A percentile compares a stretch with the other conserved stretches of the same genome.
phyloP scores from a whole-genome alignment of 352 stramenopile genomes.

The Phytophthora europaea region DNA sequence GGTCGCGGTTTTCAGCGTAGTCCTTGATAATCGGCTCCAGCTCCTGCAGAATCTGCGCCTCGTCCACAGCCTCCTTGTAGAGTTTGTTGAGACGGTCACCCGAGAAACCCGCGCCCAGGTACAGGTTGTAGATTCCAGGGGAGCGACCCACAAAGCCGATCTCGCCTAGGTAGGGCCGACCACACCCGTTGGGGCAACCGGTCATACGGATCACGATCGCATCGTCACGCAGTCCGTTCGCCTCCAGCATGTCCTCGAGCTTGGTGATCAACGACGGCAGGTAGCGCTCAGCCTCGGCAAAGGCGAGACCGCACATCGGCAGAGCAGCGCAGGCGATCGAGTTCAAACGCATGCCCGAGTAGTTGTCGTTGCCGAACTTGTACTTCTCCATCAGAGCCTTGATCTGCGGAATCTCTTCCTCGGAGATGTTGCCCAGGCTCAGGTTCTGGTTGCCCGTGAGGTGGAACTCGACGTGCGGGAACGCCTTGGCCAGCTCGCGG shows the following conservation, averaged over 20 bases:
- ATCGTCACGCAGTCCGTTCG: conserved; percentile 93
- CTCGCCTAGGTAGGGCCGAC: conserved; percentile 97
- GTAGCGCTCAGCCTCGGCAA: conserved; percentile 96
- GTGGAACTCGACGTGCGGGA: conserved; percentile 94
- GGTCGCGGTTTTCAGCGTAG: conserved; percentile 71
- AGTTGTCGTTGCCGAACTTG: conserved; percentile 90
- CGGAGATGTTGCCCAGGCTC: conserved; percentile 94
- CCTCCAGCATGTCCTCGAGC: conserved; percentile 93
- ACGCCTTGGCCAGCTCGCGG: conserved; percentile 91
- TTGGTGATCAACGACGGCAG: conserved; percentile 95
- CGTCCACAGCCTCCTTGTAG: conserved; percentile 84
- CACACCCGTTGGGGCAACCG: conserved; percentile 98
- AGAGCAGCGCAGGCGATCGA: conserved; percentile 97
- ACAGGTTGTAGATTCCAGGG: conserved; percentile 97
- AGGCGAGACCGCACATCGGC: conserved; percentile 97
- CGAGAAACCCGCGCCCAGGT: conserved; percentile 91
- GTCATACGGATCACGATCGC: conserved; percentile 99
- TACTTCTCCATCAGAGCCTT: conserved; percentile 94
- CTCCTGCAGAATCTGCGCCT: conserved; percentile 80
- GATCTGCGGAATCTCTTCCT: conserved; percentile 91
- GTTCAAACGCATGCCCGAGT: conserved; percentile 83
- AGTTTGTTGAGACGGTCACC: conserved; percentile 87
- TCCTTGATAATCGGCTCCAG: conserved; percentile 82
- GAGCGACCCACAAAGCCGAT: conserved; percentile 98
- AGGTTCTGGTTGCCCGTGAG: conserved; percentile 97